Conservation (phyloP, 2,329 filamentous ascomycete species). For the Zymoseptoria crescenta region DNA sequence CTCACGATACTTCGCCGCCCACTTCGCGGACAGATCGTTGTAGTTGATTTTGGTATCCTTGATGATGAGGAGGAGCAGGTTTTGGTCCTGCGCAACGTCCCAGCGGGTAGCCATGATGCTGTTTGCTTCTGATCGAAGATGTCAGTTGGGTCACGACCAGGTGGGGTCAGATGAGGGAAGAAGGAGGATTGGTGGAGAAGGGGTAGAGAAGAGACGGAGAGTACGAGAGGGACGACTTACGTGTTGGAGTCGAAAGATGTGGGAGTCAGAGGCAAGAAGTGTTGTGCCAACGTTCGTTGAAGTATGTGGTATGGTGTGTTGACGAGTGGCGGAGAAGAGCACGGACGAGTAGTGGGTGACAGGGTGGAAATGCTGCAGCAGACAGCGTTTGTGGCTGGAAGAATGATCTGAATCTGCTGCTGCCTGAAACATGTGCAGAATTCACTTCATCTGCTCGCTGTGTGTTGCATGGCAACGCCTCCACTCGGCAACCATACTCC, state of each 20-base stretch:
- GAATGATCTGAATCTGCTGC: neutral
- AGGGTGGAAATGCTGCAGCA: too few species aligned
- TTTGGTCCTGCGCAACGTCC: conserved; percentile 19
- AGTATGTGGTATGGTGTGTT: neutral
- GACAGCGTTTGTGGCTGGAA: too few species aligned
- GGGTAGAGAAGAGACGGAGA: neutral
- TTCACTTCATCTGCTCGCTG: neutral
- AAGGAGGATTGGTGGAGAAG: neutral
- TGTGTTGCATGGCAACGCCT: neutral
- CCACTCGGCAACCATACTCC: neutral
- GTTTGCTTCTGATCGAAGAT: neutral
- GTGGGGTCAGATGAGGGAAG: neutral
- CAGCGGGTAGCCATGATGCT: conserved; percentile 19
- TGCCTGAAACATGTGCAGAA: neutral
- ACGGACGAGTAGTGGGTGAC: neutral
- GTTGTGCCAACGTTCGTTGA: neutral
- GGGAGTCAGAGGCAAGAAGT: neutral
- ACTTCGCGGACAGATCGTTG: conserved; percentile 9
- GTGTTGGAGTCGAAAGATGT: neutral
- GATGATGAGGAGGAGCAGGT: conserved; percentile 19
- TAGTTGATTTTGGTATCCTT: conserved; percentile 11
- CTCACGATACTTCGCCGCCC: conserved; percentile 13
- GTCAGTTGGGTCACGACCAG: neutral
- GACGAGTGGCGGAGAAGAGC: neutral
- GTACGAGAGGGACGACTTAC: neutral